Evolutionary conservation across 148 eudicot species (phyloP), one percentile per base, ranked within the genome.

Genomic region (Amaranthus cruentus): DNA sequence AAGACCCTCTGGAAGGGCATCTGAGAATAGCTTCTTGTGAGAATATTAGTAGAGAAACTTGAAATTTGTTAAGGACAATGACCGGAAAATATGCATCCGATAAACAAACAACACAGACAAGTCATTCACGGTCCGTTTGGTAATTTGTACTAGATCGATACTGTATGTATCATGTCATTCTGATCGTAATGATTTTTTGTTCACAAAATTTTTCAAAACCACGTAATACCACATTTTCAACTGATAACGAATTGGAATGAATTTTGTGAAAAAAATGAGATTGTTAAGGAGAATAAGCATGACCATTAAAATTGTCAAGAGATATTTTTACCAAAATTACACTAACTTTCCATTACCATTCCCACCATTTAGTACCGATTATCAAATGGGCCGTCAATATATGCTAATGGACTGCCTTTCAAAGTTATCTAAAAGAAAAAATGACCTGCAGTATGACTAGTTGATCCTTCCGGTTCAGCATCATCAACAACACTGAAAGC

Each of bases 401-500:
- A 2, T 4, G 11, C 7, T 6, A 51, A 15, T 43, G 47, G 21
- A 66, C 43, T 58, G 18, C 59, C 64, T 42, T n/a, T 4, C 13
- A 2, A 69, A 43, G 53, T 49, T 6, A 43, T 21, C 69, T 28
- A 28, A 28, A 28, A 28, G 38, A 28, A 58, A 58, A 53, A 50
- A 63, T 74, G 49, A 93, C 98, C 91, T 86, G 88, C 74, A 79
- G 53, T 83, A 75, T 68, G 73, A 54, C 70, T 73, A 61, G 75
- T 70, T 70, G 83, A 66, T 68, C 57, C 70, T 62, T 81, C 81
- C 13, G 71, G 82, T 75, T 86, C 84, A 54, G 9, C 66, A 61
- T 93, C 93, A 78, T 93, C 96, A 18, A 78, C 81, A 76, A 90
- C 93, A 79, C 98, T 93, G 94, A 62, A 81, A 73, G 18, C 44